phyloP scores from a whole-genome alignment of 73 alveolate genomes.

The Blepharisma stoltei region DNA sequence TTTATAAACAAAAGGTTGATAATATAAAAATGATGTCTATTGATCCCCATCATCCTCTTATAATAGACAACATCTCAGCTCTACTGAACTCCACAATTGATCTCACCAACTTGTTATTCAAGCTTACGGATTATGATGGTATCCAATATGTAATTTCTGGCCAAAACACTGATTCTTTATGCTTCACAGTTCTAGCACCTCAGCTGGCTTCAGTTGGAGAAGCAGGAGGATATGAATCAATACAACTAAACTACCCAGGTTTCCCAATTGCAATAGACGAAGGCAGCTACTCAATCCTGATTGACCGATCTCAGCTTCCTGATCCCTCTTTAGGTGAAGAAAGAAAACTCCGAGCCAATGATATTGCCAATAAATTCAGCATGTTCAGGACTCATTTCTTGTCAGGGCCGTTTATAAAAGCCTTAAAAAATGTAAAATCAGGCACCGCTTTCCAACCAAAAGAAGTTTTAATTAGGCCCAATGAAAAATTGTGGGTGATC shows the following conservation, averaged over 20 bases:
- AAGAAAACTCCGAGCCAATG: background rate
- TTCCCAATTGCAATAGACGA: slow-evolving; percentile 7
- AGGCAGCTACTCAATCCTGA: background rate
- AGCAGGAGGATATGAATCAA: slow-evolving; percentile 24
- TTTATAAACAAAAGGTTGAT: no score
- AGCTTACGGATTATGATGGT: slow-evolving; percentile 15
- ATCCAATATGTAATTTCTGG: background rate
- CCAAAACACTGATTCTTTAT: background rate
- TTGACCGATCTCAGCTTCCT: slow-evolving; percentile 9
- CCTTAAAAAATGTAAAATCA: background rate
- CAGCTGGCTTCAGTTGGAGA: background rate
- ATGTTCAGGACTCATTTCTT: slow-evolving; percentile 18
- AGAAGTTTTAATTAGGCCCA: background rate
- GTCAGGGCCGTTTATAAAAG: background rate
- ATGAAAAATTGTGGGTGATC: background rate
- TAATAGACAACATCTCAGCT: background rate
- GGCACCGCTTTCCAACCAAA: background rate
- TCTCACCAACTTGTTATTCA: background rate
- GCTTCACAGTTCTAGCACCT: background rate
- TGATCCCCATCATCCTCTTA: slow-evolving; percentile 24
- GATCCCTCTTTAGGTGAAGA: background rate
- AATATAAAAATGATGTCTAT: slow-evolving; percentile 21
- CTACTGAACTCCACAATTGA: background rate
- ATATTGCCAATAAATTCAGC: slow-evolving; percentile 7
- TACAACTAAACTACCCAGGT: slow-evolving; percentile 14